Evolutionary conservation across 2,329 filamentous ascomycete species (phyloP).

Genomic region (Colletotrichum tamarilloi): DNA sequence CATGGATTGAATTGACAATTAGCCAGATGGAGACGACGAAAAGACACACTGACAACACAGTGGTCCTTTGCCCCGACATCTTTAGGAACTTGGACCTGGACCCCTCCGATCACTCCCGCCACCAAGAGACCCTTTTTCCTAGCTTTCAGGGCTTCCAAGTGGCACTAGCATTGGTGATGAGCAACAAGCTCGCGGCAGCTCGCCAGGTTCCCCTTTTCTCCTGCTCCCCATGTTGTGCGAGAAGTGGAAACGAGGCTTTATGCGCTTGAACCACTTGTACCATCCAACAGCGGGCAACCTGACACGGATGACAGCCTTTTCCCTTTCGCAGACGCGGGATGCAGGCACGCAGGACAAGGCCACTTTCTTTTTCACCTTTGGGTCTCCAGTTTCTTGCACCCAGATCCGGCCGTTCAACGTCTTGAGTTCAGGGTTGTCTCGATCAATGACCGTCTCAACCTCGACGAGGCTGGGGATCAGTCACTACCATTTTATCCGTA

Average conservation of each 20-base stretch:
- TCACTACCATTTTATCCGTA: not conserved
- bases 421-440: not conserved
- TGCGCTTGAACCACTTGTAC: constrained; percentile 18
- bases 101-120: constrained; percentile 24
- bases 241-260: constrained; percentile 26
- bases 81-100: constrained; percentile 1
- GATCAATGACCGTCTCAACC: not conserved
- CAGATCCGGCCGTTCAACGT: not conserved
- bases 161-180: constrained; percentile 24
- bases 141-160: not conserved
- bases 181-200: constrained; percentile 16
- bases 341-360: constrained; percentile 1
- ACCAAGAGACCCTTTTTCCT: not conserved
- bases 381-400: not conserved
- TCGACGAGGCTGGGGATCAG: not conserved
- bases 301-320: constrained; percentile 3
- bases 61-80: not conserved
- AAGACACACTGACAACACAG: not conserved
- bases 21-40: constrained; percentile 1
- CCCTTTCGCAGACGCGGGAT: not conserved
- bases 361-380: not conserved
- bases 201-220: constrained; percentile 31
- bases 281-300: constrained; percentile 29
- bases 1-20: constrained; percentile 18
- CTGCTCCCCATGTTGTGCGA: constrained; percentile 11